These are phyloP conservation scores for Prunus persica DNA, from an alignment of 306 rosid genomes.

Conservation along the genomic window Prunus_persica_NCBIv2 NC_034016.1:21389001-21389500, in stretches of 20 bases:
- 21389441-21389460: not conserved
- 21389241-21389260: not conserved
- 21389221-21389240: not conserved
- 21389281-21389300: too few relatives aligned
- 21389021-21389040: not conserved
- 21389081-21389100: constrained; percentile 5
- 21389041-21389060: not conserved
- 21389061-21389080: not conserved
- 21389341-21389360: not conserved
- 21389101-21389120: constrained; percentile 4
- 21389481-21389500: not conserved
- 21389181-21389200: not conserved
- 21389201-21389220: not conserved
- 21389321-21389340: not conserved
- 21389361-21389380: not conserved
- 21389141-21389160: constrained; percentile 27
- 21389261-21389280: not conserved
- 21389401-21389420: not conserved
- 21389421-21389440: not conserved
- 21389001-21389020: not conserved
- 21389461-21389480: not conserved
- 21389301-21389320: not conserved
- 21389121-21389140: constrained; percentile 19
- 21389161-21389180: constrained; percentile 5
- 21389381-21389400: not conserved